Conservation (phyloP, 2,329 filamentous ascomycete genomes). For the Pochonia chlamydosporia region DNA sequence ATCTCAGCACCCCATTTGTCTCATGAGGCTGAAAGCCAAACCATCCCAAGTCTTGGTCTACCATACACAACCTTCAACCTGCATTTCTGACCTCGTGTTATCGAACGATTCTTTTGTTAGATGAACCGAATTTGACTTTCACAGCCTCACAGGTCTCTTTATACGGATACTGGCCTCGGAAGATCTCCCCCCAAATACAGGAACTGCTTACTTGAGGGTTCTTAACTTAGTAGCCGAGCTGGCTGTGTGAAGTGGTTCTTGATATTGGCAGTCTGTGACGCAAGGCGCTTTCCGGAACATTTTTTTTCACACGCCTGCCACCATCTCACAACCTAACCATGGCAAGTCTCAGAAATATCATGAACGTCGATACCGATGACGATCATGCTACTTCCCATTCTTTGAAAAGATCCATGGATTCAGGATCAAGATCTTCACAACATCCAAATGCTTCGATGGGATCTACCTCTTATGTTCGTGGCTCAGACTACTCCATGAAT, state of each 20-base stretch:
- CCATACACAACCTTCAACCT: background rate
- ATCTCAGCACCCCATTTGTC: constrained; percentile 13
- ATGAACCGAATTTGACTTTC: constrained; percentile 1
- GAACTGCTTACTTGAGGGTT: constrained; percentile 7
- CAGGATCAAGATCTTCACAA: constrained; percentile 27
- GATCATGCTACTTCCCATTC: constrained; percentile 35
- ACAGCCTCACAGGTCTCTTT: constrained; percentile 8
- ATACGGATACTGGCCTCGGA: constrained; percentile 1
- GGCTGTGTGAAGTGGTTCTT: constrained; percentile 33
- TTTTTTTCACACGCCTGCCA: constrained; percentile 17
- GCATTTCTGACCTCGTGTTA: constrained; percentile 1
- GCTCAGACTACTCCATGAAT: constrained; percentile 17
- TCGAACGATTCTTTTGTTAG: constrained; percentile 2
- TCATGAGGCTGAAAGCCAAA: constrained; percentile 14
- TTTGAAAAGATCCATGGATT: constrained; percentile 40
- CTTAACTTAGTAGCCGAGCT: constrained; percentile 19
- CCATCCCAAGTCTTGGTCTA: background rate
- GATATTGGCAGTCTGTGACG: constrained; percentile 6
- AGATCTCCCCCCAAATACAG: constrained; percentile 3
- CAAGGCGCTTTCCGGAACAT: constrained; percentile 1
- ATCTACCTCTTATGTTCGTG: constrained; percentile 18
- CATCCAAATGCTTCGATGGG: constrained; percentile 25
- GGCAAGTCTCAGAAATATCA: constrained; percentile 51
- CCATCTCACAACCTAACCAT: constrained; percentile 39
- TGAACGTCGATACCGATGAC: constrained; percentile 49